phyloP scores from a whole-genome alignment of 495 filamentous ascomycete genomes.

The Cercophora sp. region DNA sequence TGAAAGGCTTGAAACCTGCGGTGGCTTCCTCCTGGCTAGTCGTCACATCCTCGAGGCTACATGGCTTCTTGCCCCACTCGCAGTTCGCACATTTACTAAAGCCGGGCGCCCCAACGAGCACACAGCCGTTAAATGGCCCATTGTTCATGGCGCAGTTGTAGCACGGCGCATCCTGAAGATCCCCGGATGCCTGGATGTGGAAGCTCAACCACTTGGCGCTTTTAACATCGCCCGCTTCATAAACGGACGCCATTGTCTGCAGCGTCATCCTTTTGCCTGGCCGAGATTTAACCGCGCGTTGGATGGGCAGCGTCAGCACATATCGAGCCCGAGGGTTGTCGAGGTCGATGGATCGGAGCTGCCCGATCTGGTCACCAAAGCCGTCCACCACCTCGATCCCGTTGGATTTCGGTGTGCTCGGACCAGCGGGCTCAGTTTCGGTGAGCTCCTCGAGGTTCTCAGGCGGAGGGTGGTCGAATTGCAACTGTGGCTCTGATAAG shows the following conservation, averaged over 20 bases:
- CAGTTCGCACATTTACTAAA: constrained; percentile 32
- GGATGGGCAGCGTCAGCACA: constrained; percentile 19
- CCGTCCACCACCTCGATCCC: constrained; percentile 16
- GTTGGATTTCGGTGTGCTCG: too few relatives aligned
- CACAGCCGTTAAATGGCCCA: constrained; percentile 25
- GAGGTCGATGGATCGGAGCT: constrained; percentile 10
- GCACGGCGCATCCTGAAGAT: constrained; percentile 22
- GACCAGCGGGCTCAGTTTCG: too few relatives aligned
- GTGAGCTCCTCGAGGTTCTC: too few relatives aligned
- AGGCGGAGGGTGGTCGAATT: too few relatives aligned
- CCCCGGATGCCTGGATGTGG: constrained; percentile 30
- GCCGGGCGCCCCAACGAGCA: constrained; percentile 21
- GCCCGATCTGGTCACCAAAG: constrained; percentile 15
- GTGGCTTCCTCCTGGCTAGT: background rate
- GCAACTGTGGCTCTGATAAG: background rate
- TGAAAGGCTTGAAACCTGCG: constrained; percentile 26
- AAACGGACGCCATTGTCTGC: constrained; percentile 21
- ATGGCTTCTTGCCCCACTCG: constrained; percentile 30
- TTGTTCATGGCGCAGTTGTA: constrained; percentile 16
- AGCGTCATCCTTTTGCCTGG: constrained; percentile 21
- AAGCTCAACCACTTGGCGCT: constrained; percentile 28
- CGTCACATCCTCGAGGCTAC: constrained; percentile 4
- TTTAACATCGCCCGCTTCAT: constrained; percentile 23
- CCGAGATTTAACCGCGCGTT: constrained; percentile 26
- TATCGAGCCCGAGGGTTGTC: constrained; percentile 16